Evolutionary conservation across 371 early-diverging fungal genomes (phyloP).

Genomic region (Nematocida displodere): DNA sequence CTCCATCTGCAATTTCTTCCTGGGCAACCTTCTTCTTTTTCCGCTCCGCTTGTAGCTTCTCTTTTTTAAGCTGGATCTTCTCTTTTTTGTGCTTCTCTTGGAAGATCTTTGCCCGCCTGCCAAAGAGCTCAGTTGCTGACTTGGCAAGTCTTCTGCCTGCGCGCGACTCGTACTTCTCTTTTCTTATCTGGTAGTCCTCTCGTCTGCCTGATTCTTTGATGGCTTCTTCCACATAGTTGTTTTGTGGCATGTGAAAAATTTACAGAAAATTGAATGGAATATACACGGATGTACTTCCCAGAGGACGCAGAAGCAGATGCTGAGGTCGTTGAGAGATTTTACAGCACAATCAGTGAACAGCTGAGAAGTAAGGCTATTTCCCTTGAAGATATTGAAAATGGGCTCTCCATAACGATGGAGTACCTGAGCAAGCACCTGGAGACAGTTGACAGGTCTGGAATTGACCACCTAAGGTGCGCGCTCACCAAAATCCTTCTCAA

Average conservation of each 20-base stretch:
- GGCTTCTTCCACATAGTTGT: constrained; percentile 97
- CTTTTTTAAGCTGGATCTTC: constrained; percentile 98
- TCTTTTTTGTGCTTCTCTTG: constrained; percentile 94
- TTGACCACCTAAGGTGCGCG: constrained; percentile 34
- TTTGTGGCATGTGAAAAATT: constrained; percentile 76
- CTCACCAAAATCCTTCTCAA: constrained; percentile 2
- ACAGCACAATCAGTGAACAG: background rate
- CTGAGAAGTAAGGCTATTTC: background rate
- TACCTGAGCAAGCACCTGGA: constrained; percentile 11
- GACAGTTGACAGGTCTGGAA: background rate
- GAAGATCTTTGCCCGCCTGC: constrained; percentile 92
- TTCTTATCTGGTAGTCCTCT: constrained; percentile 86
- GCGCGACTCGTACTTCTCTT: constrained; percentile 88
- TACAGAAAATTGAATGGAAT: background rate
- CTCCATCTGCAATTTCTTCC: constrained; percentile 74
- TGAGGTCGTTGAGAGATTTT: constrained; percentile 6
- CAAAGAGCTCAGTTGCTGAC: constrained; percentile 87
- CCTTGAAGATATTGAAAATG: constrained; percentile 32
- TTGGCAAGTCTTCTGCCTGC: constrained; percentile 78
- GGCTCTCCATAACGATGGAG: background rate
- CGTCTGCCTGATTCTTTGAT: constrained; percentile 94
- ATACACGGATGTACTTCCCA: constrained; percentile 13
- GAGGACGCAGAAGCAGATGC: constrained; percentile 1
- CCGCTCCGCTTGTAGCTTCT: constrained; percentile 76
- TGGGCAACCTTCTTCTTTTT: constrained; percentile 85